A percentile compares a stretch with the other conserved stretches of the same genome.
Evolutionary conservation across 1,284 basidiomycete genomes (phyloP).

Genomic region (Xanthoconium separans): DNA sequence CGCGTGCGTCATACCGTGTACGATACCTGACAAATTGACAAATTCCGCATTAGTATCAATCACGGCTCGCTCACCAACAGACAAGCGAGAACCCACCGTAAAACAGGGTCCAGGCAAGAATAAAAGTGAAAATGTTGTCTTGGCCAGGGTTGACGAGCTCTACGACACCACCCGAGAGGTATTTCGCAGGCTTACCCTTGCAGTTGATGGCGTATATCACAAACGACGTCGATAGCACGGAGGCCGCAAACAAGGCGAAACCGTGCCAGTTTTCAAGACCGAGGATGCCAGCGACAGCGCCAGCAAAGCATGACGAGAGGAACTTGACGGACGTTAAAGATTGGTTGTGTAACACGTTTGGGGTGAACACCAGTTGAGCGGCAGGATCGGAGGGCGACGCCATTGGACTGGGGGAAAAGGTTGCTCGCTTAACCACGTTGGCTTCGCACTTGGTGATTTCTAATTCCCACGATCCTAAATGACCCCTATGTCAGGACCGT

Average conservation of each 20-base stretch:
- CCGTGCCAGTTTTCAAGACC: conserved; percentile 82
- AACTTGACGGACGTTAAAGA: conserved; percentile 68
- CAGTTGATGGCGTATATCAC: conserved; percentile 72
- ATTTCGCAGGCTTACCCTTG: conserved; percentile 56
- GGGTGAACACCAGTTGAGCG: conserved; percentile 65
- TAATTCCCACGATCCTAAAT: conserved; percentile 16
- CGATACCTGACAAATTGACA: conserved; percentile 40
- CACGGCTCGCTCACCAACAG: conserved; percentile 14
- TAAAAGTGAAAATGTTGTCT: conserved; percentile 84
- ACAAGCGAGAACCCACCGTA: conserved; percentile 62
- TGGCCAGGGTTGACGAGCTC: conserved; percentile 78
- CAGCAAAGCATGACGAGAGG: conserved; percentile 78
- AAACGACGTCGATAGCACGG: conserved; percentile 65
- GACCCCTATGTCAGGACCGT: conserved; percentile 1
- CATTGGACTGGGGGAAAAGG: conserved; percentile 18
- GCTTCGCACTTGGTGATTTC: neutral
- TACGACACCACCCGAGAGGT: conserved; percentile 57
- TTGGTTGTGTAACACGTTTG: conserved; percentile 72
- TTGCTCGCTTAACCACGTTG: neutral
- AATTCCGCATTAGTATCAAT: conserved; percentile 4
- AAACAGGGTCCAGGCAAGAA: conserved; percentile 87
- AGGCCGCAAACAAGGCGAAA: conserved; percentile 72
- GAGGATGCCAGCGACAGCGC: conserved; percentile 81
- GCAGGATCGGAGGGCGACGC: conserved; percentile 44
- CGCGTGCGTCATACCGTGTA: conserved; percentile 38